Conservation (phyloP, 2,329 filamentous ascomycete species). For the Lasiodiplodia sp. region DNA sequence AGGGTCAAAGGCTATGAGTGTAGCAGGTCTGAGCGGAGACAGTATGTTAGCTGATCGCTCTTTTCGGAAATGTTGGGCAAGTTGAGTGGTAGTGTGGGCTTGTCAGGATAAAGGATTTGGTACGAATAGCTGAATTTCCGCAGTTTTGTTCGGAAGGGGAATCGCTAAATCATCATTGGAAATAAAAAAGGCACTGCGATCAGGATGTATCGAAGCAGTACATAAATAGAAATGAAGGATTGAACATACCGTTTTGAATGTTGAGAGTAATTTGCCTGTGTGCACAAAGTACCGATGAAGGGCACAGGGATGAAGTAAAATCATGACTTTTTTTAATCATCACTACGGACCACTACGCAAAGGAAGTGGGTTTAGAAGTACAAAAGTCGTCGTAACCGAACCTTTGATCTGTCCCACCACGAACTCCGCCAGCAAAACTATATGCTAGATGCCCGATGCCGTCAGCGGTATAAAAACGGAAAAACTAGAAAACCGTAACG, state of each 20-base stretch:
- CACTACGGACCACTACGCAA: slow-evolving; percentile 26
- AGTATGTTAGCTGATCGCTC: slow-evolving; percentile 1
- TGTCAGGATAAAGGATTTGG: slow-evolving; percentile 16
- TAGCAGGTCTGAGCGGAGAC: not conserved
- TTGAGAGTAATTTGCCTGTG: not conserved
- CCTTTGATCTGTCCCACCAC: slow-evolving; percentile 29
- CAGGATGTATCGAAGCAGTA: not conserved
- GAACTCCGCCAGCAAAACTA: slow-evolving; percentile 25
- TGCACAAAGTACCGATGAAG: slow-evolving; percentile 17
- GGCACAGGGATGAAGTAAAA: slow-evolving; percentile 28
- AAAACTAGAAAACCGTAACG: slow-evolving; percentile 23
- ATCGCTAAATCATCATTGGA: slow-evolving; percentile 24
- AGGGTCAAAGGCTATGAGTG: not conserved
- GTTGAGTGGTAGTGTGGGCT: not conserved
- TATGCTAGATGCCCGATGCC: slow-evolving; percentile 29
- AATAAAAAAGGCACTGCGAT: not conserved
- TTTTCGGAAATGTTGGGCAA: not conserved
- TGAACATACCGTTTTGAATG: slow-evolving; percentile 10
- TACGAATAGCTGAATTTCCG: slow-evolving; percentile 23
- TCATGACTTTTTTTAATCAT: slow-evolving; percentile 27
- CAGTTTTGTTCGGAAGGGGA: slow-evolving; percentile 20
- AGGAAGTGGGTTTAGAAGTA: slow-evolving; percentile 26
- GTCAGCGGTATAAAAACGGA: slow-evolving; percentile 21
- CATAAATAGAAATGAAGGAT: not conserved
- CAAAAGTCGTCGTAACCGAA: slow-evolving; percentile 28